Evolutionary conservation across 768 basidiomycete genomes (phyloP).

Genomic region (Lactifluus piperatus): DNA sequence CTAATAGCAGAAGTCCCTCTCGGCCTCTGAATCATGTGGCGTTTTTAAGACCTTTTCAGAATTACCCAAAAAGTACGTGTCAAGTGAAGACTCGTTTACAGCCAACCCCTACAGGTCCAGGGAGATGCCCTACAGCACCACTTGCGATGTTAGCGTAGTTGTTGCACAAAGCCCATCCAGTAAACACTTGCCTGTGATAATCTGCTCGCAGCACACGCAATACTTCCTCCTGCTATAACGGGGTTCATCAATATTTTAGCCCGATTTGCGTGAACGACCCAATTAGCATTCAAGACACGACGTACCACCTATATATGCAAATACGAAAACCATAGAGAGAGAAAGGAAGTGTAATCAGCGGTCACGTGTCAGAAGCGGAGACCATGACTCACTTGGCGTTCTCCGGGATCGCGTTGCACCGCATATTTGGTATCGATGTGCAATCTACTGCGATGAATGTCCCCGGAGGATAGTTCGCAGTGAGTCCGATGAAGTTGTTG

Average conservation of each 20-base stretch:
- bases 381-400: conserved; percentile 3
- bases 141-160: background rate
- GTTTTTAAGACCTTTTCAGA: no score
- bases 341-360: background rate
- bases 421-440: conserved; percentile 4
- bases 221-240: conserved; percentile 9
- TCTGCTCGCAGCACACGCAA: conserved; percentile 15
- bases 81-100: conserved; percentile 11
- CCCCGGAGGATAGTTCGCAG: conserved; percentile 4
- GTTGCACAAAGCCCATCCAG: background rate
- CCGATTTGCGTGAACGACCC: background rate
- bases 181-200: conserved; percentile 5
- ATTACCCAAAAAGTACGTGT: background rate
- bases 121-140: conserved; percentile 3
- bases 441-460: conserved; percentile 15
- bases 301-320: conserved; percentile 5
- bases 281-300: background rate
- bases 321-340: background rate
- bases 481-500: conserved; percentile 10
- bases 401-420: conserved; percentile 6
- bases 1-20: background rate
- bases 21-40: background rate
- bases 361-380: background rate
- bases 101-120: conserved; percentile 14
- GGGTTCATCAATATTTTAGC: background rate